These are phyloP conservation scores for Zizania palustris DNA, from an alignment of 202 grass and related monocot species.

Conservation along the genomic window DNA sequence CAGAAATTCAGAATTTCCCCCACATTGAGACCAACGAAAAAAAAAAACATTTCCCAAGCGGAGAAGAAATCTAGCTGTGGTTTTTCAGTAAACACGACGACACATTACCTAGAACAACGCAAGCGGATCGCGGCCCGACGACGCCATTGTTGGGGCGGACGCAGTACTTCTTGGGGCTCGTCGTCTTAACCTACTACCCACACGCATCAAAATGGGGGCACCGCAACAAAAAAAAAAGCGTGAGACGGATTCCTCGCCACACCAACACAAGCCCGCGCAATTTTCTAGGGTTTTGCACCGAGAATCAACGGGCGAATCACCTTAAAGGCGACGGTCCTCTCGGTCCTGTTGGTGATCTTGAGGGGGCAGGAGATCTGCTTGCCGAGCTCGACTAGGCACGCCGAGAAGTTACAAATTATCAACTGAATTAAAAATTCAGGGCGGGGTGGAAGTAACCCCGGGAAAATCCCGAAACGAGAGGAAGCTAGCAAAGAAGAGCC, in stretches of 20 bases:
- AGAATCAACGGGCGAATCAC: constrained; percentile 53
- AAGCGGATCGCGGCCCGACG: constrained; percentile 57
- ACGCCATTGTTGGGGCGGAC: constrained; percentile 79
- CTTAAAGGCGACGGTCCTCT: constrained; percentile 89
- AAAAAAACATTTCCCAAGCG: constrained; percentile 14
- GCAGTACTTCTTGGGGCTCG: constrained; percentile 87
- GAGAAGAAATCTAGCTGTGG: not conserved
- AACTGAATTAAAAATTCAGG: constrained; percentile 37
- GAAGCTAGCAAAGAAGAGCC: constrained; percentile 3
- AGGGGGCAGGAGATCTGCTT: constrained; percentile 96
- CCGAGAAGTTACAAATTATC: constrained; percentile 31
- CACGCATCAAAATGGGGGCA: constrained; percentile 30
- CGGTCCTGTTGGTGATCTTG: constrained; percentile 70
- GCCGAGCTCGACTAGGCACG: constrained; percentile 70
- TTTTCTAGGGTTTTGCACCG: constrained; percentile 6
- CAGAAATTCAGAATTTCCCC: not conserved
- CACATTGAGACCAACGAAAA: constrained; percentile 10
- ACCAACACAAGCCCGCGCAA: not conserved
- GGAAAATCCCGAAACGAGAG: constrained; percentile 25
- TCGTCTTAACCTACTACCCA: constrained; percentile 86
- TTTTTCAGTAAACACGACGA: constrained; percentile 27
- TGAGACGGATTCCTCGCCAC: constrained; percentile 36
- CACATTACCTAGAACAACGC: constrained; percentile 68
- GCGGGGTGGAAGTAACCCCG: not conserved
- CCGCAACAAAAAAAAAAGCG: constrained; percentile 36